A percentile compares a stretch with the other conserved stretches of the same genome.
These are phyloP conservation scores for Sporothrix humicola DNA, from an alignment of 2,329 filamentous ascomycete genomes.

Conservation along the genomic window DNA sequence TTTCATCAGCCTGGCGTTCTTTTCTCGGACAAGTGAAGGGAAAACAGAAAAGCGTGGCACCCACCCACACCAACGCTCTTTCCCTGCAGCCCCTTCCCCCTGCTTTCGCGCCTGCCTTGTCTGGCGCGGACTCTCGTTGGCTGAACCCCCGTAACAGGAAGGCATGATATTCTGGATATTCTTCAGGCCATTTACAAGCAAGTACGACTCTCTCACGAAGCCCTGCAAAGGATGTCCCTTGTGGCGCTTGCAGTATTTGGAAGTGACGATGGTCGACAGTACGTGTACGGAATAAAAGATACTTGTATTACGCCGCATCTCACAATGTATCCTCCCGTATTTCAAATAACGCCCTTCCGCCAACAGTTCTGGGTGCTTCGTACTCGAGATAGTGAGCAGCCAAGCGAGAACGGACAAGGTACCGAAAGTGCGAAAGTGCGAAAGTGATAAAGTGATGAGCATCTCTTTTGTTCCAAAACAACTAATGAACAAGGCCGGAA, in stretches of 20 bases:
- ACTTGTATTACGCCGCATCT: background rate
- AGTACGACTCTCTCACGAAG: background rate
- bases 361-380: background rate
- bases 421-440: background rate
- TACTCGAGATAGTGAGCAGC: background rate
- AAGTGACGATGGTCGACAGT: background rate
- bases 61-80: conserved; percentile 10
- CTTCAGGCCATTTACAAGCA: background rate
- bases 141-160: conserved; percentile 9
- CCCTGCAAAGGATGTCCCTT: background rate
- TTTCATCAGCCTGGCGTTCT: conserved; percentile 23
- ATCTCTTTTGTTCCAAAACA: background rate
- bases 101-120: conserved; percentile 30
- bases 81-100: conserved; percentile 20
- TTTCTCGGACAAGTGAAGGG: background rate
- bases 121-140: conserved; percentile 18
- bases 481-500: conserved; percentile 7
- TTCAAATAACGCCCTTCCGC: background rate
- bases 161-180: conserved; percentile 7
- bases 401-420: background rate
- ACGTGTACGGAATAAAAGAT: no score
- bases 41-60: conserved; percentile 1
- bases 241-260: background rate
- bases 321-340: background rate
- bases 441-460: background rate